A percentile compares a stretch with the other conserved stretches of the same genome.
Evolutionary conservation across 108 stramenopile species (phyloP).

Genomic region (Chaetoceros muelleri): DNA sequence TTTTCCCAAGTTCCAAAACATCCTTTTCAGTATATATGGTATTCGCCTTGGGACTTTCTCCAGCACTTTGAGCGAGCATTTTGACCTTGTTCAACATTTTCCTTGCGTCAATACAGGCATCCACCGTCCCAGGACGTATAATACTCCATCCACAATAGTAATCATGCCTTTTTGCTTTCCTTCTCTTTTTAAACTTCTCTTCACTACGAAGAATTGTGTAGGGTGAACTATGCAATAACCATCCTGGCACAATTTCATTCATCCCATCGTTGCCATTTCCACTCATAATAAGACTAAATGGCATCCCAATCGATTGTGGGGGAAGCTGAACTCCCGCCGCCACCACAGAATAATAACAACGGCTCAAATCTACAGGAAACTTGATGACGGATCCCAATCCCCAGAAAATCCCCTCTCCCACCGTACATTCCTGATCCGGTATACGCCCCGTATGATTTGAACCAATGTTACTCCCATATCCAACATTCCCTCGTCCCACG

Average conservation of each 20-base stretch:
- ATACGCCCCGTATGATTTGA: conserved; percentile 92
- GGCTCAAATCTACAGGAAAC: conserved; percentile 79
- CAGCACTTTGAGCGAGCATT: conserved; percentile 7
- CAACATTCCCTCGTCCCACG: conserved; percentile 88
- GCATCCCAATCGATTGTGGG: conserved; percentile 78
- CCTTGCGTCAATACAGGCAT: conserved; percentile 45
- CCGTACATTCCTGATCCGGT: conserved; percentile 85
- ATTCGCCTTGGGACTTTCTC: neutral
- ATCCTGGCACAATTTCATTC: conserved; percentile 83
- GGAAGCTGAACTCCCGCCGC: conserved; percentile 85
- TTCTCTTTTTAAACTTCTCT: conserved; percentile 65
- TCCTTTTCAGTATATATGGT: conserved; percentile 26
- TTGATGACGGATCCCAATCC: conserved; percentile 79
- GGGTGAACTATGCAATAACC: conserved; percentile 74
- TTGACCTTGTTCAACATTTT: conserved; percentile 18
- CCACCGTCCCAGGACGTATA: conserved; percentile 44
- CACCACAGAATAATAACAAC: conserved; percentile 83
- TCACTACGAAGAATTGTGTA: conserved; percentile 81
- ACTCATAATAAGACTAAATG: conserved; percentile 74
- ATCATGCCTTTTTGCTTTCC: conserved; percentile 57
- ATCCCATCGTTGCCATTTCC: conserved; percentile 19
- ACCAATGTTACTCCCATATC: conserved; percentile 92
- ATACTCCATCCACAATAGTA: conserved; percentile 76
- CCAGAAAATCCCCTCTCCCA: conserved; percentile 92
- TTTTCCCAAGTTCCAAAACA: conserved; percentile 49